Conservation (phyloP, 2,329 filamentous ascomycete species). For the Ascomycota sp. region DNA sequence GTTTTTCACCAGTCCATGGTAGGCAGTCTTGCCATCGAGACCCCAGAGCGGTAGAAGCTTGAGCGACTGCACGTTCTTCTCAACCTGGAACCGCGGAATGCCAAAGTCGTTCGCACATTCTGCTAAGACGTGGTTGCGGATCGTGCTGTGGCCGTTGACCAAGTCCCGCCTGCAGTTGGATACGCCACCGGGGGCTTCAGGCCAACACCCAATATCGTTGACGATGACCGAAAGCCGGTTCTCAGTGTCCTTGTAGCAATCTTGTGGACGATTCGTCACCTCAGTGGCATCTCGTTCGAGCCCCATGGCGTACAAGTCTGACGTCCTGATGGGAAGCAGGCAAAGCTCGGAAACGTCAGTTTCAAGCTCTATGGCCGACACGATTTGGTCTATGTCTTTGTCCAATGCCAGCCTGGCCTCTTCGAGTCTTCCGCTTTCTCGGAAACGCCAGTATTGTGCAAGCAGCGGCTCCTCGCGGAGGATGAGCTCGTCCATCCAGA, state of each 20-base stretch:
- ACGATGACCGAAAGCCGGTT: constrained; percentile 29
- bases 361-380: constrained; percentile 16
- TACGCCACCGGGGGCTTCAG: constrained; percentile 31
- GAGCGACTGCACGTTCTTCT: constrained; percentile 31
- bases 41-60: constrained; percentile 34
- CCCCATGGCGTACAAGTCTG: constrained; percentile 21
- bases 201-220: constrained; percentile 30
- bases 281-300: constrained; percentile 19
- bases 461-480: constrained; percentile 24
- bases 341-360: constrained; percentile 17
- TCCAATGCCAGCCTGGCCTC: constrained; percentile 22
- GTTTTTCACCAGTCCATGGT: constrained; percentile 32
- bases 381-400: constrained; percentile 14
- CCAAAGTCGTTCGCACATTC: constrained; percentile 35
- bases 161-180: constrained; percentile 33
- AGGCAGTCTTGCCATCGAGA: constrained; percentile 28
- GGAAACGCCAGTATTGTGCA: constrained; percentile 21
- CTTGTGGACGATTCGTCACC: constrained; percentile 16
- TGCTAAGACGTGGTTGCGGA: constrained; percentile 32
- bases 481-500: constrained; percentile 28
- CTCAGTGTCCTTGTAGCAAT: constrained; percentile 23
- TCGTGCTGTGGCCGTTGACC: constrained; percentile 29
- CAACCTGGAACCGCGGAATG: constrained; percentile 32
- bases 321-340: constrained; percentile 16
- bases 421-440: constrained; percentile 20